Evolutionary conservation across 2,329 filamentous ascomycete genomes (phyloP).

Genomic region (Fonsecaea nubica): DNA sequence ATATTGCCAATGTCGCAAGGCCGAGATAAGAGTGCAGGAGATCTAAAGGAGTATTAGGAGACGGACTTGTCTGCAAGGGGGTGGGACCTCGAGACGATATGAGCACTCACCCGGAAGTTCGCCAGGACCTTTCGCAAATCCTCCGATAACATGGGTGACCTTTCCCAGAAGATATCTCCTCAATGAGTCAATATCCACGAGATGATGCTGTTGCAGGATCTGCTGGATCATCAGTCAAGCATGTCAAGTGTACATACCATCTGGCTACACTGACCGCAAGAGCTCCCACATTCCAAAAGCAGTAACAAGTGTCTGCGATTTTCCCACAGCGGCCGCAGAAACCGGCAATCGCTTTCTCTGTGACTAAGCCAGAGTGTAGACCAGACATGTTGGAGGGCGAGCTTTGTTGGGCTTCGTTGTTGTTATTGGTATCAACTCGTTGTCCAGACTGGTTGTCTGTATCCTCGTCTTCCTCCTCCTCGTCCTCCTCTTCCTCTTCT

Average conservation of each 20-base stretch:
- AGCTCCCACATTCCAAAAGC: conserved; percentile 84
- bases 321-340: conserved; percentile 94
- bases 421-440: conserved; percentile 49
- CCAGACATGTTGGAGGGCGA: conserved; percentile 6
- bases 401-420: conserved; percentile 9
- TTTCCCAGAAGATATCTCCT: conserved; percentile 82
- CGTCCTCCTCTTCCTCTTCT: conserved; percentile 52
- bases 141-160: conserved; percentile 84
- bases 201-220: conserved; percentile 63
- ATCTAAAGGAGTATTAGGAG: conserved; percentile 54
- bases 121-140: conserved; percentile 81
- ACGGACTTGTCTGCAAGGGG: not conserved
- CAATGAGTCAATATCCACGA: conserved; percentile 67
- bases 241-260: not conserved
- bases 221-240: conserved; percentile 44
- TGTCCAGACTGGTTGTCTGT: not conserved
- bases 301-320: conserved; percentile 91
- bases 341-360: conserved; percentile 58
- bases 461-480: conserved; percentile 46
- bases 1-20: conserved; percentile 76
- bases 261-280: conserved; percentile 50
- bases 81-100: not conserved
- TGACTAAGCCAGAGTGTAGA: not conserved
- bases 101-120: conserved; percentile 39
- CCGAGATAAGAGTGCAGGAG: conserved; percentile 91